Evolutionary conservation across 352 stramenopile species (phyloP), one percentile per base, ranked within the genome.

Genomic region (Phytophthora pini): DNA sequence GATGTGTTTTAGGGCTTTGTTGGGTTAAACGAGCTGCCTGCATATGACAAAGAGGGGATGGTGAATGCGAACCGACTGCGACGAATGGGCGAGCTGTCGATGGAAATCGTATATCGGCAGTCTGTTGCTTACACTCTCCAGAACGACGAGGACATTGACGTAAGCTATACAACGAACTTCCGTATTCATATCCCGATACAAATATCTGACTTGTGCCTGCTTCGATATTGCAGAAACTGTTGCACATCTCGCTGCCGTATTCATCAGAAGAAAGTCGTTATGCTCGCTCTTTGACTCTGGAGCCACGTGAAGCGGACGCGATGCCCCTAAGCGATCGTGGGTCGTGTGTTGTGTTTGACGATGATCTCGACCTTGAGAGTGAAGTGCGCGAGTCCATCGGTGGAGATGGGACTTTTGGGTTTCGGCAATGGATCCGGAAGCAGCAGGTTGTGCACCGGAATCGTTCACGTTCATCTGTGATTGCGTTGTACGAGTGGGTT

Each of bases 361-460:
- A 92, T 31, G 81, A 89, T 45, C 56, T 89, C n/a, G 87, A 94
- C 31, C 79, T 93, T 20, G 83, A 92, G 61, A 92, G 46, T 57
- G 83, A 94, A 76, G 84, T 93, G 24, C 80, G 84, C 24, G 87
- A 86, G 49, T 93, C 84, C 22, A 91, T 93, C 32, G 87, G 87
- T 5, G 70, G 69, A 9, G 84, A 92, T 36, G 84, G 85, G 8
- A 94, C 78, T 0, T 93, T 93, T 39, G 87, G 84, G 5, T 87
- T 93, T 39, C 82, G 87, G 13, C 84, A 93, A 56, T 93, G 84
- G 87, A 83, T 94, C 56, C 80, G 84, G 20, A 94, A 90, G 70
- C 87, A 93, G 48, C 88, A 92, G 57, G 81, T 94, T 2, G 86
- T 94, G 9, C 84, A 92, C 51, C 80, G 84, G 22, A 84, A 92